Conservation (phyloP, 2,329 filamentous ascomycete genomes). For the Talaromyces sp. region DNA sequence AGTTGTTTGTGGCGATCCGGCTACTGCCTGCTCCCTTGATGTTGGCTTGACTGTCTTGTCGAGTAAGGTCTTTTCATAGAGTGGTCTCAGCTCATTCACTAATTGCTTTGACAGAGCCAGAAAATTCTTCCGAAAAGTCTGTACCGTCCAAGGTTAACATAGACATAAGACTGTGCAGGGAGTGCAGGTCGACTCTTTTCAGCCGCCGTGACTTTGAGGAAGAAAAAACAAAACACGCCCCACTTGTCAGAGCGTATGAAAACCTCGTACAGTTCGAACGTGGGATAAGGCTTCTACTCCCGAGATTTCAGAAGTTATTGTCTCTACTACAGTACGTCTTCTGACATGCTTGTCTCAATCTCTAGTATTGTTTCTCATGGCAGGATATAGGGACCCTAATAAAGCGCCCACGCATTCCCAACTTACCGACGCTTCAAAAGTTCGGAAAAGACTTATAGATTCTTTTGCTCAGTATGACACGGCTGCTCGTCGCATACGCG, state of each 20-base stretch:
- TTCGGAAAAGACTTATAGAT: slow-evolving; percentile 83
- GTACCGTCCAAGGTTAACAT: slow-evolving; percentile 57
- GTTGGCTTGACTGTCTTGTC: slow-evolving; percentile 72
- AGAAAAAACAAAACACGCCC: slow-evolving; percentile 61
- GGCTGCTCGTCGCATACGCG: slow-evolving; percentile 73
- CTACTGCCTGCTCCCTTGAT: slow-evolving; percentile 78
- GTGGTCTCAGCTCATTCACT: background rate
- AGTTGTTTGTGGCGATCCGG: slow-evolving; percentile 84
- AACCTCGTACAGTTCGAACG: slow-evolving; percentile 82
- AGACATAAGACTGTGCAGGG: slow-evolving; percentile 86
- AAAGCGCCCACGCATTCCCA: slow-evolving; percentile 62
- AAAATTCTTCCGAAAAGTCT: slow-evolving; percentile 37
- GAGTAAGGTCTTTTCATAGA: slow-evolving; percentile 41
- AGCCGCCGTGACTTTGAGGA: slow-evolving; percentile 71
- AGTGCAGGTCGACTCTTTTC: slow-evolving; percentile 71
- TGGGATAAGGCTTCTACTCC: slow-evolving; percentile 75
- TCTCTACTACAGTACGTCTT: slow-evolving; percentile 58
- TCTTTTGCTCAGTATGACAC: slow-evolving; percentile 83
- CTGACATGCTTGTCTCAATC: background rate
- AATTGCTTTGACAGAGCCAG: slow-evolving; percentile 2
- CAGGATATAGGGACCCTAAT: slow-evolving; percentile 50
- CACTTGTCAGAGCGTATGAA: slow-evolving; percentile 74
- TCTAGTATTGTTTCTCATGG: slow-evolving; percentile 10
- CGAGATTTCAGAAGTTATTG: slow-evolving; percentile 76
- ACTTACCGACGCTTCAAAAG: slow-evolving; percentile 78